These are phyloP conservation scores for Cymodocea nodosa DNA, from an alignment of 116 monocot genomes.

Conservation along the genomic window DNA sequence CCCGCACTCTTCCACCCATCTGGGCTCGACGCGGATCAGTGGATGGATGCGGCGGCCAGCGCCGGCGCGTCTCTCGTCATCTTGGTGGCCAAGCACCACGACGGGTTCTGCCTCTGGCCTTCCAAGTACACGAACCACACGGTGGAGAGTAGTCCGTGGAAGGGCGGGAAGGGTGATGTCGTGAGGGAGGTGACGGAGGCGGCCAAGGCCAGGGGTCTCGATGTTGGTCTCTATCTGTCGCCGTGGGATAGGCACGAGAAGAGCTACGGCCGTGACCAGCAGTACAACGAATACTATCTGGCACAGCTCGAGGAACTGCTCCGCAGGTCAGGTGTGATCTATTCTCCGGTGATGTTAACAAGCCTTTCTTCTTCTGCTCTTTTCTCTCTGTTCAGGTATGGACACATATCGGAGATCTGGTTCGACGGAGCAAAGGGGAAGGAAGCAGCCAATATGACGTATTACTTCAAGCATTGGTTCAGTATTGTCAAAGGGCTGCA, in stretches of 20 bases:
- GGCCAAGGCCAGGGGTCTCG: slow-evolving; percentile 33
- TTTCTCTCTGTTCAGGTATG: slow-evolving; percentile 31
- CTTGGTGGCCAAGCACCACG: slow-evolving; percentile 80
- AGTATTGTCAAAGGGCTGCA: slow-evolving; percentile 53
- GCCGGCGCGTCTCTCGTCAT: slow-evolving; percentile 54
- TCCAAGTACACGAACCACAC: slow-evolving; percentile 65
- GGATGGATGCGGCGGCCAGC: slow-evolving; percentile 44
- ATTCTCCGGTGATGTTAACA: neutral
- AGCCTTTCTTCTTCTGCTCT: too few relatives aligned
- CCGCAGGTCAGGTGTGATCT: slow-evolving; percentile 16
- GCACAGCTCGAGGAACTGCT: slow-evolving; percentile 68
- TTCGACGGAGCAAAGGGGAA: slow-evolving; percentile 82
- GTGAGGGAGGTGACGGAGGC: slow-evolving; percentile 51
- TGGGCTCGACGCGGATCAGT: slow-evolving; percentile 46
- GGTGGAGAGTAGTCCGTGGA: slow-evolving; percentile 56
- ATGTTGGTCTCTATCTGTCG: slow-evolving; percentile 70
- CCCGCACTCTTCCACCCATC: slow-evolving; percentile 49
- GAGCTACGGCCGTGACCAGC: slow-evolving; percentile 44
- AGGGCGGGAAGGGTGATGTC: slow-evolving; percentile 51
- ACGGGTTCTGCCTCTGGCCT: slow-evolving; percentile 96
- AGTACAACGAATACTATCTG: slow-evolving; percentile 80
- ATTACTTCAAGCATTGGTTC: slow-evolving; percentile 80
- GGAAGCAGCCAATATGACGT: slow-evolving; percentile 73
- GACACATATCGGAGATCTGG: slow-evolving; percentile 70
- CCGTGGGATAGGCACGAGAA: slow-evolving; percentile 89